Conservation (phyloP, 305 asterid species). For the Plantago coronopus region DNA sequence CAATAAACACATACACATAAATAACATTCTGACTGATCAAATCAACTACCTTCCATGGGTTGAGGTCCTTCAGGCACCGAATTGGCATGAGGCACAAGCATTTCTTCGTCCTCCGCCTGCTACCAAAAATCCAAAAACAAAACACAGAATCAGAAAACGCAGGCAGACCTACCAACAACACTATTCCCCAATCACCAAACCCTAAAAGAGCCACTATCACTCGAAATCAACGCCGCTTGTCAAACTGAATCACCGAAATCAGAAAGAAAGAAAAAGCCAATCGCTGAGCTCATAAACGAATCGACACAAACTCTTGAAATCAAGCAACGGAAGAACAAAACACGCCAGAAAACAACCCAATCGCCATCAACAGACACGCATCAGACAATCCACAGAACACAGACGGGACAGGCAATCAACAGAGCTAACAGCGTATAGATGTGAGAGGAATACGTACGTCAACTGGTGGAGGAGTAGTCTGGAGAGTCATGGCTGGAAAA, state of each 20-base stretch:
- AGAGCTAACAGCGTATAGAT: not conserved
- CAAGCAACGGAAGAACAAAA: not conserved
- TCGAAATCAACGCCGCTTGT: not conserved
- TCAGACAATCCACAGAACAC: not conserved
- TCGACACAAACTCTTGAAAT: not conserved
- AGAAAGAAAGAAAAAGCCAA: not conserved
- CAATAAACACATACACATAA: slow-evolving; percentile 4
- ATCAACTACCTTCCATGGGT: slow-evolving; percentile 50
- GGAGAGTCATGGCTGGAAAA: slow-evolving; percentile 33
- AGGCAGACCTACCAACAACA: slow-evolving; percentile 8
- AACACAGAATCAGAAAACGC: not conserved
- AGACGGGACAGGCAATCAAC: not conserved
- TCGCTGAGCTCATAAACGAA: not conserved
- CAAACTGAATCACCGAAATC: slow-evolving; percentile 1
- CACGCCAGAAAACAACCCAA: not conserved
- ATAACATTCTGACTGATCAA: not conserved
- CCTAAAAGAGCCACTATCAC: slow-evolving; percentile 20
- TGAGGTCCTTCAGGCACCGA: slow-evolving; percentile 41
- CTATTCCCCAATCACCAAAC: slow-evolving; percentile 23
- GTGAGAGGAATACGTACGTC: slow-evolving; percentile 26
- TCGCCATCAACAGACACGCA: not conserved
- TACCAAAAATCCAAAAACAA: slow-evolving; percentile 6
- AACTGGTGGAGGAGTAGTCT: slow-evolving; percentile 34
- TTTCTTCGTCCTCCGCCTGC: slow-evolving; percentile 45
- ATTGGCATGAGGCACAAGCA: slow-evolving; percentile 44